Conservation (phyloP, 2,329 filamentous ascomycete species). For the Beauveria pseudobassiana region DNA sequence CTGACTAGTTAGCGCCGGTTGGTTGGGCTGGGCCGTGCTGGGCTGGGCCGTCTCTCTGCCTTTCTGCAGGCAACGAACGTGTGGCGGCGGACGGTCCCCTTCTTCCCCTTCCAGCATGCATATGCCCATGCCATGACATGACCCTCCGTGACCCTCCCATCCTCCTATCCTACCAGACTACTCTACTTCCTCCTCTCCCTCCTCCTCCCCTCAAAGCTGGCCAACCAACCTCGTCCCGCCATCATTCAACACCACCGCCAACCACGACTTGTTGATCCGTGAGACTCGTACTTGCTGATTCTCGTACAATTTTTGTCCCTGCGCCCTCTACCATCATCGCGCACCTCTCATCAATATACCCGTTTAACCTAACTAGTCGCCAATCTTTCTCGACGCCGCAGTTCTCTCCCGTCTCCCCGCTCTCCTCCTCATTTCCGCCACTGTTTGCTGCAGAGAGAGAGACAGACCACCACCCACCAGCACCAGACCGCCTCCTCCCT, state of each 20-base stretch:
- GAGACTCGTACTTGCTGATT: neutral
- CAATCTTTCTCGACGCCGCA: neutral
- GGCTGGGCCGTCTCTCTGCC: neutral
- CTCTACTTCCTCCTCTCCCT: neutral
- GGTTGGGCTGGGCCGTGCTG: neutral
- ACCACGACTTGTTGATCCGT: neutral
- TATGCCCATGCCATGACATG: too few species aligned
- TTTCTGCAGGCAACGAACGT: neutral
- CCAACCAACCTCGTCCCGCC: constrained; percentile 4
- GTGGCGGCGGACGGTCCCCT: neutral
- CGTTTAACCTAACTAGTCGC: neutral
- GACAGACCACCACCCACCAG: neutral
- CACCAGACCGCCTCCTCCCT: neutral
- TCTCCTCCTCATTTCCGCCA: constrained; percentile 7
- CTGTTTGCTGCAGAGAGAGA: neutral
- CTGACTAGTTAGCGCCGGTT: neutral
- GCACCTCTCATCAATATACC: neutral
- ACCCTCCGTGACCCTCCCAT: too few species aligned
- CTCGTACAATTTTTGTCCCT: neutral
- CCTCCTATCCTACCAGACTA: neutral
- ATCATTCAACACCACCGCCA: neutral
- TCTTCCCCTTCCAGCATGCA: neutral
- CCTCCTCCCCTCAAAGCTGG: neutral
- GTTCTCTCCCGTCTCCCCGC: neutral
- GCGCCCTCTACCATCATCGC: neutral